A percentile compares a stretch with the other conserved stretches of the same genome.
phyloP scores from a whole-genome alignment of 495 filamentous ascomycete genomes.

The Penicillium bovifimosum region DNA sequence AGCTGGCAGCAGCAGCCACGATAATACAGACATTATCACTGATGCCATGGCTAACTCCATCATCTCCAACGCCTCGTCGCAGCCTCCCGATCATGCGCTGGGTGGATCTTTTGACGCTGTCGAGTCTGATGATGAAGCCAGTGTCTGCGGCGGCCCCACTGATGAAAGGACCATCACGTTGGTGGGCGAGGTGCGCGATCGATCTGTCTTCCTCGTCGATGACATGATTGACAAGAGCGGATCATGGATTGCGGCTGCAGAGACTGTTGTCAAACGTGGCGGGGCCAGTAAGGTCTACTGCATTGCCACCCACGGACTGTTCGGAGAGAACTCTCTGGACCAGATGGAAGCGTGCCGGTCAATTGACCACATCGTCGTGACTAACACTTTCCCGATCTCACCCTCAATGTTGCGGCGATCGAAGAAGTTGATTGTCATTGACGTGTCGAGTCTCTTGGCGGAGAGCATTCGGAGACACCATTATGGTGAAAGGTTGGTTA shows the following conservation, averaged over 20 bases:
- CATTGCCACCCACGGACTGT: slow-evolving; percentile 94
- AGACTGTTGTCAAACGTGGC: slow-evolving; percentile 91
- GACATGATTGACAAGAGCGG: slow-evolving; percentile 98
- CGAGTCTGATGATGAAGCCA: slow-evolving; percentile 85
- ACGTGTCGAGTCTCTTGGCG: slow-evolving; percentile 77
- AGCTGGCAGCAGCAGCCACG: slow-evolving; percentile 22
- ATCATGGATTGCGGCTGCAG: slow-evolving; percentile 97
- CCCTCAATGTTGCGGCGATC: slow-evolving; percentile 60
- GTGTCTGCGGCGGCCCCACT: slow-evolving; percentile 52
- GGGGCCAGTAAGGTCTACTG: slow-evolving; percentile 91
- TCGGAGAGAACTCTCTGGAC: slow-evolving; percentile 81
- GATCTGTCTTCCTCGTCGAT: slow-evolving; percentile 88
- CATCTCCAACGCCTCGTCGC: slow-evolving; percentile 55
- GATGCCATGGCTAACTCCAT: slow-evolving; percentile 64
- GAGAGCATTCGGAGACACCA: slow-evolving; percentile 96
- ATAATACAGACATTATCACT: slow-evolving; percentile 42
- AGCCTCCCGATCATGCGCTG: slow-evolving; percentile 55
- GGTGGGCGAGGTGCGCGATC: slow-evolving; percentile 83
- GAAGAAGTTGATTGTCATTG: slow-evolving; percentile 83
- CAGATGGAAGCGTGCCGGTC: slow-evolving; percentile 88
- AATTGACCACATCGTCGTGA: slow-evolving; percentile 91
- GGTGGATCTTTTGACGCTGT: slow-evolving; percentile 77
- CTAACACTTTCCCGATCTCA: slow-evolving; percentile 89
- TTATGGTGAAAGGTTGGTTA: slow-evolving; percentile 64
- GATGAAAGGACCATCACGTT: slow-evolving; percentile 92